phyloP scores from a whole-genome alignment of 768 basidiomycete genomes.

The Tulasnella sp. region DNA sequence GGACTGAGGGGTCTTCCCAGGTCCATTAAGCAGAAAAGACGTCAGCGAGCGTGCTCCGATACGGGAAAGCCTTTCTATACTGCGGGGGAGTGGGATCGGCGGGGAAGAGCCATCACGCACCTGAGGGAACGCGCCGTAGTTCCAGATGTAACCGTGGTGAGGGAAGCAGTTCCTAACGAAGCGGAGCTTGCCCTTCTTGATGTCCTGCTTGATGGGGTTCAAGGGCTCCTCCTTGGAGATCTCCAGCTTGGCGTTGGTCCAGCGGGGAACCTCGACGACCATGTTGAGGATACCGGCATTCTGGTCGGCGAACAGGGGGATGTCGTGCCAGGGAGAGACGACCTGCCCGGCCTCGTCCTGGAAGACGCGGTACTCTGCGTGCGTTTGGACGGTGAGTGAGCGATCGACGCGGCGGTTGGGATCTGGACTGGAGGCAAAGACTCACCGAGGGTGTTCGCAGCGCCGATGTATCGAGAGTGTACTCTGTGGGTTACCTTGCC shows the following conservation, averaged over 20 bases:
- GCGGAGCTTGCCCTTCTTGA: slow-evolving; percentile 91
- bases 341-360: slow-evolving; percentile 78
- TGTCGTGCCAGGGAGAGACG: slow-evolving; percentile 86
- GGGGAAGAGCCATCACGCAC: slow-evolving; percentile 32
- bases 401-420: not conserved
- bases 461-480: slow-evolving; percentile 66
- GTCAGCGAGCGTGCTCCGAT: not conserved
- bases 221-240: slow-evolving; percentile 97
- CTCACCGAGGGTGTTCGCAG: slow-evolving; percentile 88
- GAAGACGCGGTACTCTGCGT: slow-evolving; percentile 96
- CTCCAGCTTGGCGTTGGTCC: slow-evolving; percentile 99
- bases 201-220: slow-evolving; percentile 99
- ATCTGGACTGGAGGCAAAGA: slow-evolving; percentile 7
- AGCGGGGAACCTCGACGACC: slow-evolving; percentile 95
- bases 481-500: no score
- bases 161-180: slow-evolving; percentile 99
- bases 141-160: slow-evolving; percentile 99
- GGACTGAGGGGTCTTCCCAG: slow-evolving; percentile 87
- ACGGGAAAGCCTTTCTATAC: not conserved
- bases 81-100: not conserved
- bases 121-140: slow-evolving; percentile 99
- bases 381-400: slow-evolving; percentile 7
- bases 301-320: slow-evolving; percentile 96
- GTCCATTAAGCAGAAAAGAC: slow-evolving; percentile 46
- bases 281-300: slow-evolving; percentile 95